These are phyloP conservation scores for Starmerella davenportii DNA, from an alignment of 805 yeast genomes.

Conservation along the genomic window DNA sequence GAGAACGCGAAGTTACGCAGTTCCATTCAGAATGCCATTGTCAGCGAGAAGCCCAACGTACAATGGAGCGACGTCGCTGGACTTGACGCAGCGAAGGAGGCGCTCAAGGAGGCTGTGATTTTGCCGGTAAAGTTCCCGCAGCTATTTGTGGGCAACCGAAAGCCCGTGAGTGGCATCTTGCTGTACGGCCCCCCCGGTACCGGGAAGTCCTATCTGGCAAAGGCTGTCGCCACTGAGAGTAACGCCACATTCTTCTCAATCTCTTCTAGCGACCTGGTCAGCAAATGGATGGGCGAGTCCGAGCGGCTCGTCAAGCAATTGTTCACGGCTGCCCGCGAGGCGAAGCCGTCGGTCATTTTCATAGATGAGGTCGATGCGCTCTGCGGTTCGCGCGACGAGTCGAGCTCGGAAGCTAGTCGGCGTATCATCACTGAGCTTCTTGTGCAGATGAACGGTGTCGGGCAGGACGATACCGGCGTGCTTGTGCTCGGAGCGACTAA, in stretches of 20 bases:
- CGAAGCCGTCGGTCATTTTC: conserved; percentile 86
- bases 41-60: conserved; percentile 82
- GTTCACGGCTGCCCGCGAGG: conserved; percentile 90
- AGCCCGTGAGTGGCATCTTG: conserved; percentile 79
- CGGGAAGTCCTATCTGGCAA: conserved; percentile 90
- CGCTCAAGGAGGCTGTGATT: conserved; percentile 91
- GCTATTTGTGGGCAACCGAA: conserved; percentile 80
- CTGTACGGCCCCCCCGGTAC: conserved; percentile 93
- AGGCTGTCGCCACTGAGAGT: conserved; percentile 97
- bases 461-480: conserved; percentile 83
- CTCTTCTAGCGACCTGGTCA: conserved; percentile 86
- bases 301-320: conserved; percentile 90
- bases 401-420: conserved; percentile 89
- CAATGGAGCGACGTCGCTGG: conserved; percentile 95
- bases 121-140: conserved; percentile 94
- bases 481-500: conserved; percentile 93
- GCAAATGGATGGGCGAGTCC: conserved; percentile 99
- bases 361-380: conserved; percentile 96
- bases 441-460: conserved; percentile 98
- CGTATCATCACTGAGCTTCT: conserved; percentile 88
- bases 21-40: conserved; percentile 79
- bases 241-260: conserved; percentile 92
- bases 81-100: conserved; percentile 84
- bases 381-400: conserved; percentile 96
- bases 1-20: conserved; percentile 81